These are phyloP conservation scores for Sugiyamaella mastotermitis DNA, from an alignment of 805 yeast genomes.

Conservation along the genomic window DNA sequence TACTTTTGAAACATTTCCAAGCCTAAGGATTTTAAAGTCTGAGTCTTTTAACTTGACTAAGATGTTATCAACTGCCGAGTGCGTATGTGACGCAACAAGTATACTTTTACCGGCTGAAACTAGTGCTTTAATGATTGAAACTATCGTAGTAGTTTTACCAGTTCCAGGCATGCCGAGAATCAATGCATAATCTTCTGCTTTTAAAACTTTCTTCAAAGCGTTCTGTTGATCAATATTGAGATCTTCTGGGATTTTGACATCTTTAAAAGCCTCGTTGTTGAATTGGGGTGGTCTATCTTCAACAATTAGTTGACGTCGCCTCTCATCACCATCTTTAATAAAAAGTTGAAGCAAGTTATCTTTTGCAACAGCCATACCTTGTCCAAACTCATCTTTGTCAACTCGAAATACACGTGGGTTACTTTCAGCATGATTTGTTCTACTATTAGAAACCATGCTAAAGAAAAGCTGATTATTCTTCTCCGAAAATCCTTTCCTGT, in stretches of 20 bases:
- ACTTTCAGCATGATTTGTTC: background rate
- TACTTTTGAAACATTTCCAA: conserved; percentile 54
- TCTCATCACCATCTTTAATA: conserved; percentile 39
- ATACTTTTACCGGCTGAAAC: conserved; percentile 60
- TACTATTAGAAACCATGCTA: conserved; percentile 24
- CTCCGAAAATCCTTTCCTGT: conserved; percentile 38
- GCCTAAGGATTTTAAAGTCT: conserved; percentile 42
- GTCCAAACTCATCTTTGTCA: conserved; percentile 74
- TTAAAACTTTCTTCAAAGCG: conserved; percentile 63
- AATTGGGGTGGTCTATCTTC: conserved; percentile 47
- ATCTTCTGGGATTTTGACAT: conserved; percentile 15
- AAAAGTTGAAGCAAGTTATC: conserved; percentile 70
- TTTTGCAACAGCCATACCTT: conserved; percentile 70
- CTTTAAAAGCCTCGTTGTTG: conserved; percentile 5
- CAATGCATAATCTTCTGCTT: conserved; percentile 68
- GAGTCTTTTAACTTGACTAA: conserved; percentile 58
- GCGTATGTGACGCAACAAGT: conserved; percentile 80
- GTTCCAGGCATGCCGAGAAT: conserved; percentile 98
- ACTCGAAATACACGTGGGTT: conserved; percentile 45
- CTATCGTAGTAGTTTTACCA: conserved; percentile 88
- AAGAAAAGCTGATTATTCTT: conserved; percentile 44
- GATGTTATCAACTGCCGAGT: conserved; percentile 94
- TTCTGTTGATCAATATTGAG: conserved; percentile 66
- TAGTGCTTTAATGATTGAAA: conserved; percentile 59
- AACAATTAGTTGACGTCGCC: conserved; percentile 44